Conservation (phyloP, 352 stramenopile genomes). For the Phytopythium sindhum region DNA sequence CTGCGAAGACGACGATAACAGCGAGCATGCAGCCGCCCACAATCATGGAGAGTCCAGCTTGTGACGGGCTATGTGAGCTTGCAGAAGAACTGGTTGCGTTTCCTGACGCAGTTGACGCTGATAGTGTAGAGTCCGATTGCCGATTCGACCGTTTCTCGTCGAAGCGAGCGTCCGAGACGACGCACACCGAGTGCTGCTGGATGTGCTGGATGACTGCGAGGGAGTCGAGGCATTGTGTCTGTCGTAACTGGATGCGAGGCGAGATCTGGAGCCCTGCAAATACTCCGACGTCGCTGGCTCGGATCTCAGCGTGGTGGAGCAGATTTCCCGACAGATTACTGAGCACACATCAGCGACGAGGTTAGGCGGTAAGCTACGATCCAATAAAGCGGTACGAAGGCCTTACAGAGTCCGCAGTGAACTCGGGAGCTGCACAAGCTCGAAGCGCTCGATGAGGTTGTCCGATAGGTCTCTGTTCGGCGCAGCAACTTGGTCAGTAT, state of each 20-base stretch:
- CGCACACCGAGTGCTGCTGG: slow-evolving; percentile 10
- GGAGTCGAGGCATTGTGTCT: slow-evolving; percentile 1
- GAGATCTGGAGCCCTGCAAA: not conserved
- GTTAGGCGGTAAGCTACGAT: not conserved
- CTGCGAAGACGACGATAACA: slow-evolving; percentile 13
- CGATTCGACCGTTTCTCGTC: slow-evolving; percentile 5
- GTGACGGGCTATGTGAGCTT: not conserved
- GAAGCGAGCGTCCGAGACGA: slow-evolving; percentile 13
- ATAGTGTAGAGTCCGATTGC: not conserved
- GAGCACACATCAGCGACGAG: not conserved
- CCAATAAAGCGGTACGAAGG: not conserved
- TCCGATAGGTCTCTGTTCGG: slow-evolving; percentile 1
- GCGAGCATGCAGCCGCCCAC: slow-evolving; percentile 13
- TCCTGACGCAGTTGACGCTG: not conserved
- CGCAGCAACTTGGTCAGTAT: not conserved
- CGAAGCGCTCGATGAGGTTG: slow-evolving; percentile 13
- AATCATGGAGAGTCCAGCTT: not conserved
- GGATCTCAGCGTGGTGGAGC: slow-evolving; percentile 12
- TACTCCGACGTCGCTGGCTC: slow-evolving; percentile 8
- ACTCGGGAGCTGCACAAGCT: not conserved
- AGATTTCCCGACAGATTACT: slow-evolving; percentile 12
- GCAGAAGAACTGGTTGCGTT: not conserved
- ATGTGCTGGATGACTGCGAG: slow-evolving; percentile 5
- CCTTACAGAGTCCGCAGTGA: slow-evolving; percentile 9
- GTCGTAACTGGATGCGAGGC: not conserved